Base-by-base conservation (phyloP, 768 basidiomycete species). In the Leucocoprinus leucothites region DNA sequence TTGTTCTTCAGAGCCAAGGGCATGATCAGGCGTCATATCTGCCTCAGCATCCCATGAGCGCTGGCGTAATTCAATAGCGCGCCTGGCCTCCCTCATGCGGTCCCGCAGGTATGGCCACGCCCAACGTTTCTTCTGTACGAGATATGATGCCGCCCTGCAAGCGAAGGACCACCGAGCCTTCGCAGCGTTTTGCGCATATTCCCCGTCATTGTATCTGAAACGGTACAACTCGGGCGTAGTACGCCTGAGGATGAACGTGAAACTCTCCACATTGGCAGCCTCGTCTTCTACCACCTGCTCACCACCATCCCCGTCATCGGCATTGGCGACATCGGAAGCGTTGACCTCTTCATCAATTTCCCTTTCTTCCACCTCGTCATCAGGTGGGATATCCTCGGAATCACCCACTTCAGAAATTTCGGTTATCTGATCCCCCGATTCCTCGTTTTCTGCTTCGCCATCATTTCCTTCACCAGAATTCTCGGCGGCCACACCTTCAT, bases 81-180 rank as follows among this genome's bases (percentile, higher is more conserved):
- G 16, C 11, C 43, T 53, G 16, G 31, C 25, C 26, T 53, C 51
- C 13, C 9, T 9, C 21, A 53, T 43, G 14, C 51, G 43, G 1
- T 53, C 51, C 14, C 35, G 43, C n/a, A 53, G 28, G 31, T 43
- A 53, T 22, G 42, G 1, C 51, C 51, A 53, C 16, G 42, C 24
- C 70, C 71, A 73, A 26, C 70, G 46, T 31, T 25, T 58, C 46
- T 65, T 67, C 26, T 69, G 69, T 2, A 67, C 69, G 42, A 60
- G 59, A 59, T 71, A 67, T 7, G 64, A 62, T 7, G 64, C 63
- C 0, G 71, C 67, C 1, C 60, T 64, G 57, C 69, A 69, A 4
- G 67, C 70, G 53, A 72, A 73, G 3, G 65, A 51, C 72, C 72
- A 72, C 19, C 71, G 61, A 3, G 71, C 65, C n/a, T 68, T 60